Evolutionary conservation across 352 stramenopile species (phyloP), one percentile per base, ranked within the genome.

Genomic region (Phytophthora nicotianae): DNA sequence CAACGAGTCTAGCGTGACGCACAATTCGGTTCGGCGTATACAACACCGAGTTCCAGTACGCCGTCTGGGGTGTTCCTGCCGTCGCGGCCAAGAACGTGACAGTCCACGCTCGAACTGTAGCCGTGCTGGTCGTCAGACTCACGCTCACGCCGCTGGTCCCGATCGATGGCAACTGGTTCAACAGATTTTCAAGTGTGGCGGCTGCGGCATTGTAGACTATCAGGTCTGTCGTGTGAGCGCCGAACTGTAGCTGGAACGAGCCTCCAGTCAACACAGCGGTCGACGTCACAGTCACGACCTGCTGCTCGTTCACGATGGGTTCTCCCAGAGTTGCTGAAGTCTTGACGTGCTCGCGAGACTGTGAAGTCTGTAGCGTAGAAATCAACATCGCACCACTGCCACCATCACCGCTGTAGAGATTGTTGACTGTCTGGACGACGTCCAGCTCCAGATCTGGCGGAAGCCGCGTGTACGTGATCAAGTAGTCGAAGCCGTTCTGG

Each of bases 151-250:
- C 77, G 2, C 68, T 72, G 0, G 29, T 26, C 0, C 74, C 72
- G 55, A 91, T 83, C 0, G 76, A 79, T 14, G 76, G 51, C n/a
- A 97, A 76, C 4, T 69, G 68, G 42, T 95, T 84, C 8, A 98
- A 65, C 5, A 96, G 70, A 0, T 55, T 68, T 48, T 95, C 74
- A 4, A 98, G 63, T 2, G 83, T 83, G 16, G 49, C 42, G 2
- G 72, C 78, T 14, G 66, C 63, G 1, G 80, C 78, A 56, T 97
- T 74, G 65, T 88, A 97, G 0, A 74, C 49, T 13, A 98, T 68
- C 1, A 77, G 33, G 11, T 61, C 50, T 0, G 91, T 96, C 6
- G 72, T 70, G 40, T 94, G 70, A 0, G 68, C 67, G 23, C 90
- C 83, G 65, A 89, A 97, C 14, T 64, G 66, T 0, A 97, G 74